A percentile compares a stretch with the other conserved stretches of the same genome.
Evolutionary conservation across 78 protist genomes (phyloP).

Genomic region (Dictyostelium purpureum): DNA sequence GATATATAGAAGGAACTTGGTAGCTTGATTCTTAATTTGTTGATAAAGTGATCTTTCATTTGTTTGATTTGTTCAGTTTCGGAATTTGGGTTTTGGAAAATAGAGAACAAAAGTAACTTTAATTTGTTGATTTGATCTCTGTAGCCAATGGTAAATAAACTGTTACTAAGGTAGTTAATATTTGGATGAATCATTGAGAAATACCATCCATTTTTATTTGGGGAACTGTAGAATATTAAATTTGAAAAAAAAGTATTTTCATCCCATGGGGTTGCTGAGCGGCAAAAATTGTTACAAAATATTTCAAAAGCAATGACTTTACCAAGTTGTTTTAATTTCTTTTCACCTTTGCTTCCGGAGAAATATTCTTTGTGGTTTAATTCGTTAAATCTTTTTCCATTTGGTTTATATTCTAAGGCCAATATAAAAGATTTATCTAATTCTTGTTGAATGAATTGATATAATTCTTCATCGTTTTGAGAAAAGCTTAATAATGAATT

Average conservation of each 20-base stretch:
- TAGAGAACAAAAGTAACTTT: slow-evolving; percentile 17
- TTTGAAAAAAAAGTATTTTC: not conserved
- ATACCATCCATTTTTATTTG: slow-evolving; percentile 31
- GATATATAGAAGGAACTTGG: not conserved
- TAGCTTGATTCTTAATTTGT: not conserved
- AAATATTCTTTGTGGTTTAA: slow-evolving; percentile 36
- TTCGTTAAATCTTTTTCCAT: slow-evolving; percentile 18
- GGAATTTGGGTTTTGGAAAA: slow-evolving; percentile 27
- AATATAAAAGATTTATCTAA: slow-evolving; percentile 17
- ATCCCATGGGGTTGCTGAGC: slow-evolving; percentile 27
- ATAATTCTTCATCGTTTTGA: not conserved
- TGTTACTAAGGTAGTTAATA: slow-evolving; percentile 5
- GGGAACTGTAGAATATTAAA: slow-evolving; percentile 27
- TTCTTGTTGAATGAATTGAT: not conserved
- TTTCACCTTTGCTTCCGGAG: not conserved
- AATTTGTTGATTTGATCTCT: slow-evolving; percentile 23
- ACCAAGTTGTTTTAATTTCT: slow-evolving; percentile 42
- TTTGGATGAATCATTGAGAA: not conserved
- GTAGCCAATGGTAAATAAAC: slow-evolving; percentile 46
- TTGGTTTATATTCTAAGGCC: slow-evolving; percentile 27
- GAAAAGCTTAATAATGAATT: not conserved
- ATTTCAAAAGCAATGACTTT: slow-evolving; percentile 42
- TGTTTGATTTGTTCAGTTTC: slow-evolving; percentile 7
- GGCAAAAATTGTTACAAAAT: slow-evolving; percentile 38
- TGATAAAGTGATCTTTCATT: slow-evolving; percentile 9